These are phyloP conservation scores for Trypethelium eluteriae DNA, from an alignment of 495 filamentous ascomycete species.

Conservation along the genomic window DNA sequence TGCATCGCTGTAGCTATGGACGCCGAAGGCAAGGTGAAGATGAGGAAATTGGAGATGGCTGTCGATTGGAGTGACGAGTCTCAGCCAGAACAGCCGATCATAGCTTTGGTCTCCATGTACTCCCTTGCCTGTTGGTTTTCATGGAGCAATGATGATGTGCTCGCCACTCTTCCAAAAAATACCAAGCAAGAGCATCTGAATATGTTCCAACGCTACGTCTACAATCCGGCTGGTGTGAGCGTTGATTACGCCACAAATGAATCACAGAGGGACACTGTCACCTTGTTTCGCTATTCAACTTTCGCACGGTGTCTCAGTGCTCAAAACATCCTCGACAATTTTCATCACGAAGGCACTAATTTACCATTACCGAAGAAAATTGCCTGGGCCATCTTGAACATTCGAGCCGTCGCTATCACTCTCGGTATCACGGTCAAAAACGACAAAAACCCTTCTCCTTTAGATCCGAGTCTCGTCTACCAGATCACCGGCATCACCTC, in stretches of 20 bases:
- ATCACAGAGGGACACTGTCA: slow-evolving; percentile 49
- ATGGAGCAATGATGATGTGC: slow-evolving; percentile 63
- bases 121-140: slow-evolving; percentile 48
- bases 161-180: slow-evolving; percentile 45
- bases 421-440: slow-evolving; percentile 40
- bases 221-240: slow-evolving; percentile 55
- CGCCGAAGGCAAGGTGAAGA: slow-evolving; percentile 55
- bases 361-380: slow-evolving; percentile 55
- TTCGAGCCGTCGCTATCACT: slow-evolving; percentile 56
- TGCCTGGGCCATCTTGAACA: slow-evolving; percentile 63
- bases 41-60: slow-evolving; percentile 38
- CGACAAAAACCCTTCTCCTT: slow-evolving; percentile 40
- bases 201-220: slow-evolving; percentile 56
- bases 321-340: slow-evolving; percentile 60
- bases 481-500: slow-evolving; percentile 21
- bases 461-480: slow-evolving; percentile 27
- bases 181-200: slow-evolving; percentile 37
- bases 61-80: slow-evolving; percentile 45
- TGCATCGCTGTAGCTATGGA: slow-evolving; percentile 59
- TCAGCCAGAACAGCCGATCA: slow-evolving; percentile 39
- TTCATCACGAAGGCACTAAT: slow-evolving; percentile 50
- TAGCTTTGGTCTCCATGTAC: slow-evolving; percentile 54
- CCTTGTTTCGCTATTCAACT: slow-evolving; percentile 57
- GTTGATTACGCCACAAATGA: slow-evolving; percentile 62
- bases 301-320: slow-evolving; percentile 64